Percentiles rank a stretch among this genome's conserved stretches.
phyloP scores from a whole-genome alignment of 306 rosid genomes.

The Inga laurina region DNA sequence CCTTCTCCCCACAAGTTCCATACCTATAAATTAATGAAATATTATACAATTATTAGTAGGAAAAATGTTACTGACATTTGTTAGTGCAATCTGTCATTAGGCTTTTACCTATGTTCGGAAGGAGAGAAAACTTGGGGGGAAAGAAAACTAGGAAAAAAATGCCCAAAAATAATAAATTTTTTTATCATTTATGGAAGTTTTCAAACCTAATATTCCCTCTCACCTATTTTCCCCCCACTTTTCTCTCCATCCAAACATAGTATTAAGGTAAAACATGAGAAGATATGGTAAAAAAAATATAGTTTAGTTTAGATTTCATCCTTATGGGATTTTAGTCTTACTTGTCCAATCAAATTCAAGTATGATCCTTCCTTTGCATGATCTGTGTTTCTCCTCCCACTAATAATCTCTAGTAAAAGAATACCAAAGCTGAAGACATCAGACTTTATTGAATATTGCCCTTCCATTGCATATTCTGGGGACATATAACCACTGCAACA shows the following conservation, averaged over 20 bases:
- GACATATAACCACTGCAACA: not conserved
- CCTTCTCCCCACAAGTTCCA: constrained; percentile 56
- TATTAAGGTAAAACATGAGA: not conserved
- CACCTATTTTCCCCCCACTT: too few relatives aligned
- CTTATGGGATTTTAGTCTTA: not conserved
- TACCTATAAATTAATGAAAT: constrained; percentile 25
- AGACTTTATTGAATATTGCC: constrained; percentile 27
- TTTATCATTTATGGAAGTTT: too few relatives aligned
- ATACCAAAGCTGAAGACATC: constrained; percentile 35
- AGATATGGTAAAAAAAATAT: not conserved
- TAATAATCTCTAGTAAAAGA: constrained; percentile 13
- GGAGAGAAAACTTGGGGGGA: too few relatives aligned
- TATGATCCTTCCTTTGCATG: not conserved
- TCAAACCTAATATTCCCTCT: too few relatives aligned
- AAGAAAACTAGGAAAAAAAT: too few relatives aligned
- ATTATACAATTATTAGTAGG: not conserved
- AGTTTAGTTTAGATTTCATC: not conserved
- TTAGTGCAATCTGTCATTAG: not conserved
- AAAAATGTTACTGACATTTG: not conserved
- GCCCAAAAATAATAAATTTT: too few relatives aligned
- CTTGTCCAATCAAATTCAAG: constrained; percentile 11
- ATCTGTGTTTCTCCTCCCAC: not conserved
- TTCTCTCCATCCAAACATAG: too few relatives aligned
- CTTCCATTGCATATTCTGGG: constrained; percentile 3
- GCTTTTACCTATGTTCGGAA: not conserved